Evolutionary conservation across 176 grass and related monocot genomes (phyloP).

Genomic region (maize (Zea mays)): Zm-B73-REFERENCE-NAM-5.0 NC_050097.1:102940001-102940500

Average conservation of each 20-base stretch:
- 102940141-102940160: conserved; percentile 78
- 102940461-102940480: conserved; percentile 69
- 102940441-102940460: conserved; percentile 85
- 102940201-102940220: conserved; percentile 67
- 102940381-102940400: conserved; percentile 72
- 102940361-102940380: conserved; percentile 83
- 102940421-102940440: conserved; percentile 72
- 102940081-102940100: too few species aligned
- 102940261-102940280: conserved; percentile 63
- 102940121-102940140: conserved; percentile 97
- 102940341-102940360: conserved; percentile 74
- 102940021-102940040: too few species aligned
- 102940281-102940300: conserved; percentile 76
- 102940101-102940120: conserved; percentile 73
- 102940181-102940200: conserved; percentile 87
- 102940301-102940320: conserved; percentile 72
- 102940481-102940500: too few species aligned
- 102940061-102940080: too few species aligned
- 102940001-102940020: too few species aligned
- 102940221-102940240: conserved; percentile 84
- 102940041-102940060: too few species aligned
- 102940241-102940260: conserved; percentile 93
- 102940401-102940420: conserved; percentile 47
- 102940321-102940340: conserved; percentile 69
- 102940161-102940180: conserved; percentile 63